Percentiles rank a stretch among this genome's conserved stretches.
phyloP scores from a whole-genome alignment of 2,329 filamentous ascomycete species.

The Alternaria dauci region DNA sequence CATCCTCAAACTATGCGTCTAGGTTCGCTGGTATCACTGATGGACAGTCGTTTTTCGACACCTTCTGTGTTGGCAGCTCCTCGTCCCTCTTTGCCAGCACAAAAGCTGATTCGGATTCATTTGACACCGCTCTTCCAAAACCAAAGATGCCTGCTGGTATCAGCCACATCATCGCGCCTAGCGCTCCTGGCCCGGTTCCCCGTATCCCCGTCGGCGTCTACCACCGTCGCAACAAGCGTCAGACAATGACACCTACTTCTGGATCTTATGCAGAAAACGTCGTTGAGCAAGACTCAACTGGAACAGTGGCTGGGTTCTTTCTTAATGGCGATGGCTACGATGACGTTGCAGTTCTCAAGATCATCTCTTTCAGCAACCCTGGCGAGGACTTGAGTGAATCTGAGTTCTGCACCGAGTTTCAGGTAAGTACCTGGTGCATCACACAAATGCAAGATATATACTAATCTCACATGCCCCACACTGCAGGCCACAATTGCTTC shows the following conservation, averaged over 20 bases:
- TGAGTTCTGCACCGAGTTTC: conserved; percentile 35
- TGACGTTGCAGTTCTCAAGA: conserved; percentile 54
- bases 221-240: conserved; percentile 31
- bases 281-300: conserved; percentile 22
- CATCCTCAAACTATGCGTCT: conserved; percentile 16
- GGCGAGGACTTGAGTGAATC: conserved; percentile 17
- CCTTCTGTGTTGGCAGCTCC: conserved; percentile 39
- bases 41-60: conserved; percentile 50
- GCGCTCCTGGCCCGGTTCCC: conserved; percentile 24
- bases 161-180: conserved; percentile 11
- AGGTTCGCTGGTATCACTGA: conserved; percentile 41
- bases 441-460: background rate
- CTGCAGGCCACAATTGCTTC: conserved; percentile 33
- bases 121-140: background rate
- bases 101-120: conserved; percentile 6
- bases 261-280: conserved; percentile 23
- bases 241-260: conserved; percentile 4
- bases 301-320: conserved; percentile 55
- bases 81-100: conserved; percentile 6
- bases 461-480: background rate
- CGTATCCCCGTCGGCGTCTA: conserved; percentile 33
- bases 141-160: background rate
- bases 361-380: conserved; percentile 50
- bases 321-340: conserved; percentile 46
- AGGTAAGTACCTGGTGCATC: conserved; percentile 17